phyloP scores from a whole-genome alignment of 2,329 filamentous ascomycete genomes.

The Phialophora verrucosa region DNA sequence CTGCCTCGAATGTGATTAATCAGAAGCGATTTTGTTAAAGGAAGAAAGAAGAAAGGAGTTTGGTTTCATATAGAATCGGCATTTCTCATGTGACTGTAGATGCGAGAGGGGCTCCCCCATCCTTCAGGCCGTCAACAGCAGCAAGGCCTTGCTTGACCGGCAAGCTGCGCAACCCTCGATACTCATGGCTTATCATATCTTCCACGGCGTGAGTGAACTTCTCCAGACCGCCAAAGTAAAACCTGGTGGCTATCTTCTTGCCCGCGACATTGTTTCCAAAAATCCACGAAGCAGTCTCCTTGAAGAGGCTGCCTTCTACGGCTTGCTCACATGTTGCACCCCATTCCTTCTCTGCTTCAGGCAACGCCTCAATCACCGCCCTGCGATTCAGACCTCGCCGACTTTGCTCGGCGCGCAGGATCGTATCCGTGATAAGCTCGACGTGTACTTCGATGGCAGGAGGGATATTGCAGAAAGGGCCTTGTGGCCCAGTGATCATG shows the following conservation, averaged over 20 bases:
- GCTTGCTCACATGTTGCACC: slow-evolving; percentile 51
- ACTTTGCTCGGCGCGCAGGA: neutral
- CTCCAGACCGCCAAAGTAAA: slow-evolving; percentile 22
- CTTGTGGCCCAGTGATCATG: slow-evolving; percentile 61
- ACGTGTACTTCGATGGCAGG: slow-evolving; percentile 61
- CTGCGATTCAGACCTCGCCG: slow-evolving; percentile 46
- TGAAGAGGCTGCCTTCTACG: slow-evolving; percentile 48
- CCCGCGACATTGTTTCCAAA: slow-evolving; percentile 63
- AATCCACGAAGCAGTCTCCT: slow-evolving; percentile 55
- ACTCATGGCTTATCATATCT: no score
- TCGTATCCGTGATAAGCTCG: slow-evolving; percentile 48
- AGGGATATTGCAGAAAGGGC: slow-evolving; percentile 62
- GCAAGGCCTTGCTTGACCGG: no score
- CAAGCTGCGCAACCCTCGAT: no score
- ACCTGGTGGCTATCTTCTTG: slow-evolving; percentile 45
- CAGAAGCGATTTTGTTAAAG: no score
- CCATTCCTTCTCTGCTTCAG: slow-evolving; percentile 56
- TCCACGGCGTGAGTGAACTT: no score
- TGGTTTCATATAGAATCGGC: no score
- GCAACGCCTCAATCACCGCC: slow-evolving; percentile 57
- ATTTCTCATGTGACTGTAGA: no score
- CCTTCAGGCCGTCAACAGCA: no score
- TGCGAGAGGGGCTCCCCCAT: no score
- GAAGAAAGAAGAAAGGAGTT: no score
- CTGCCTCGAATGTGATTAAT: no score